These are phyloP conservation scores for Globisporangium carolinianum DNA, from an alignment of 352 stramenopile genomes.

Conservation along the genomic window DNA sequence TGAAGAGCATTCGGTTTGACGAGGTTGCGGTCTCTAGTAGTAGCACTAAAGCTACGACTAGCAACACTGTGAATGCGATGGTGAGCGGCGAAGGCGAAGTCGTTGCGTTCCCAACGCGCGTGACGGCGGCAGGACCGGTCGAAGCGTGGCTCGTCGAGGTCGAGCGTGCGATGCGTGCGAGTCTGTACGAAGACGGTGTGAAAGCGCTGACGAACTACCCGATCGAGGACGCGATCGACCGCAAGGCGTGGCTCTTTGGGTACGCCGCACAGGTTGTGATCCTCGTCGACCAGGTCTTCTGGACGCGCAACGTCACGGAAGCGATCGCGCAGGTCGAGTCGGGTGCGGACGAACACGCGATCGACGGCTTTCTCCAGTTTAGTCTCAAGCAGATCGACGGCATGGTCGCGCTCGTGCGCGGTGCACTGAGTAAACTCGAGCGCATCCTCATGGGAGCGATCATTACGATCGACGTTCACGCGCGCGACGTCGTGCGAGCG, in stretches of 20 bases:
- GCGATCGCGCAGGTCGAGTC: slow-evolving; percentile 74
- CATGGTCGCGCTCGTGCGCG: slow-evolving; percentile 88
- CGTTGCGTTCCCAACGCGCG: slow-evolving; percentile 64
- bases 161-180: slow-evolving; percentile 83
- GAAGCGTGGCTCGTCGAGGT: slow-evolving; percentile 86
- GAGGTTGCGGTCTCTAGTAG: slow-evolving; percentile 16
- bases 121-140: slow-evolving; percentile 80
- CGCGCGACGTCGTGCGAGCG: slow-evolving; percentile 83
- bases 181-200: slow-evolving; percentile 83
- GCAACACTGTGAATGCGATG: slow-evolving; percentile 73
- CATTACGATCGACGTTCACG: slow-evolving; percentile 91
- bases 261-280: slow-evolving; percentile 87
- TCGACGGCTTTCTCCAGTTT: slow-evolving; percentile 83
- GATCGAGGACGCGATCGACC: slow-evolving; percentile 82
- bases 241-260: slow-evolving; percentile 85
- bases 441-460: slow-evolving; percentile 86
- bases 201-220: slow-evolving; percentile 83
- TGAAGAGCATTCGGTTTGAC: slow-evolving; percentile 89
- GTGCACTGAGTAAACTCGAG: slow-evolving; percentile 79
- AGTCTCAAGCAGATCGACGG: slow-evolving; percentile 89
- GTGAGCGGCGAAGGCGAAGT: slow-evolving; percentile 83
- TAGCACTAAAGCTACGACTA: background rate
- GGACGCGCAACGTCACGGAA: slow-evolving; percentile 84
- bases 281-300: slow-evolving; percentile 89
- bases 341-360: slow-evolving; percentile 53